Conservation (phyloP, 148 eudicot species). For the Heliamphora exappendiculata region DNA sequence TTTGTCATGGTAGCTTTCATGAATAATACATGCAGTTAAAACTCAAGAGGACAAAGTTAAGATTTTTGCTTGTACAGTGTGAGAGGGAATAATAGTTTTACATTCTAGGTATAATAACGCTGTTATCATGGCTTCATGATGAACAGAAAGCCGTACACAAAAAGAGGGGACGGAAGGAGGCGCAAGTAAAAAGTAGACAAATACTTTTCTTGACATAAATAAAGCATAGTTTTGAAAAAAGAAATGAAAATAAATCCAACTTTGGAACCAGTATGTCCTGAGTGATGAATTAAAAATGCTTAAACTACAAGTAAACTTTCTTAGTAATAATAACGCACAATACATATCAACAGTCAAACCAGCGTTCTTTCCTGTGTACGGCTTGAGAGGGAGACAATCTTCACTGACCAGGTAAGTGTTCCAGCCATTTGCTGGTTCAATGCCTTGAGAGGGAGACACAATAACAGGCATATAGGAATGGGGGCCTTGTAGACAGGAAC, state of each 20-base stretch:
- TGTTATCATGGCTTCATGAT: neutral
- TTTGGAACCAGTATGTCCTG: neutral
- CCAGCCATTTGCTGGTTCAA: slow-evolving; percentile 34
- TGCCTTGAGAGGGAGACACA: slow-evolving; percentile 34
- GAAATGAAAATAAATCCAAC: neutral
- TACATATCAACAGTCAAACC: neutral
- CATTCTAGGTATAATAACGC: neutral
- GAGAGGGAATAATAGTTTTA: neutral
- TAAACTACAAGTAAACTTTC: neutral
- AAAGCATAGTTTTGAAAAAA: neutral
- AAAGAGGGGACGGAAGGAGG: neutral
- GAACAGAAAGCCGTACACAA: neutral
- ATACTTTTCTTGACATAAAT: neutral
- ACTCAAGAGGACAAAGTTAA: neutral
- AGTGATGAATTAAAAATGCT: neutral
- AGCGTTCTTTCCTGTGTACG: neutral
- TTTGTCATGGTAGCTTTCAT: slow-evolving; percentile 3
- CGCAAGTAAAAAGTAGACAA: neutral
- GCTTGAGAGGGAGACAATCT: no score
- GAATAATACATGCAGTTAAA: neutral
- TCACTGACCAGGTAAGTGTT: slow-evolving; percentile 46
- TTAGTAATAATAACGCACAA: neutral
- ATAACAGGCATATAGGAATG: slow-evolving; percentile 44
- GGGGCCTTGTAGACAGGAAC: slow-evolving; percentile 28
- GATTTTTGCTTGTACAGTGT: neutral